Base-by-base conservation (phyloP, 306 rosid genomes). In the Sindora glabra region DNA sequence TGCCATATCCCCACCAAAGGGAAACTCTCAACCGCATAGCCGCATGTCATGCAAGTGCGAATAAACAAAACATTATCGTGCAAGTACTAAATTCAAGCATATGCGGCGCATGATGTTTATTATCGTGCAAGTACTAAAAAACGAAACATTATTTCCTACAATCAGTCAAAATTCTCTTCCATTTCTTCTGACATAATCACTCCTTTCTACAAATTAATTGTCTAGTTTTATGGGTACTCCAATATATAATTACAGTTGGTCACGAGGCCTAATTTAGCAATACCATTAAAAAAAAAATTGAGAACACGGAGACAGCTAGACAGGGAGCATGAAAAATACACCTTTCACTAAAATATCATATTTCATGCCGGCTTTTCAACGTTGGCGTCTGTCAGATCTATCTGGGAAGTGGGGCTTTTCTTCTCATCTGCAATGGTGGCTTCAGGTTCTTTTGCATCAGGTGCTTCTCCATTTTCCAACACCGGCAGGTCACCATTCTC, bases 401-500 rank as follows among this genome's bases (percentile, higher is more conserved):
- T 65, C 38, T 68, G 65, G 19, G 66, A 62, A 27, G 51, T 13
- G 48, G 83, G 49, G 67, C 36, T 73, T 64, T 78, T 52, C 12
- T 48, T 36, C 25, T 55, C 87, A 0, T 74, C 81, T 1, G 64
- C 58, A 52, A 42, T 68, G 58, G 25, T 25, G 54, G 56, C 75
- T 41, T 42, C 68, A 30, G 76, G 69, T 67, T 81, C 70, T 65
- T 81, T 79, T 29, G 65, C 68, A 14, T 44, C 79, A 5, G 74
- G 26, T 22, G 72, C 44, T 62, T 70, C 83, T 37, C 96, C 94
- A 26, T 92, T 86, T 63, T 83, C 95, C 57, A 66, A 45, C 14
- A 70, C 66, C 24, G 80, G 77, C 72, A 74, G 32, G 27, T 78
- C 74, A 0, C 90, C 98, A 19, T 86, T 92, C 72, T 79, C 94